phyloP scores from a whole-genome alignment of 2,329 filamentous ascomycete genomes.

The Colletotrichum godetiae region DNA sequence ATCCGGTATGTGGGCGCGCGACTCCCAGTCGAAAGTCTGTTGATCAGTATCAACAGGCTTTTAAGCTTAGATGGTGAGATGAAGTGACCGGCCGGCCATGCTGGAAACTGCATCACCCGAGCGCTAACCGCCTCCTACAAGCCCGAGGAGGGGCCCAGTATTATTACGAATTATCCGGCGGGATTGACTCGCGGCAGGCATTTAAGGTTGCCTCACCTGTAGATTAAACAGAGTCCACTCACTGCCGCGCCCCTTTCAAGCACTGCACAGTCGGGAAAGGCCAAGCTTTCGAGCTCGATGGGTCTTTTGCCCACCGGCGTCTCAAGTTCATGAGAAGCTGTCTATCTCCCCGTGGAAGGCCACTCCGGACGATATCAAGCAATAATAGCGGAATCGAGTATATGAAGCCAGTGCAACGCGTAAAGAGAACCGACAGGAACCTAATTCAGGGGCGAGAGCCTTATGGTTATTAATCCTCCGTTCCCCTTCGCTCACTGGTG shows the following conservation, averaged over 20 bases:
- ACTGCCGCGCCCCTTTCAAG: not conserved
- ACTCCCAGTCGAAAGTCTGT: not conserved
- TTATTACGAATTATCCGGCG: not conserved
- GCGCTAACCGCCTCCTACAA: not conserved
- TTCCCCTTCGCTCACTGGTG: slow-evolving; percentile 2
- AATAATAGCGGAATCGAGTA: not conserved
- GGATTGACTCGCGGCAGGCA: slow-evolving; percentile 13
- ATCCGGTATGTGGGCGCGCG: not conserved
- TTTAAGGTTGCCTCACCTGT: slow-evolving; percentile 20
- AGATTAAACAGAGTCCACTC: slow-evolving; percentile 10
- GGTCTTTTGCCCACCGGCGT: not conserved
- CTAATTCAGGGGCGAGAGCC: not conserved
- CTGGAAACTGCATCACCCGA: not conserved
- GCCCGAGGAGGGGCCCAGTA: not conserved
- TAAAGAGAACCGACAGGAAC: not conserved
- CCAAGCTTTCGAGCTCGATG: slow-evolving; percentile 16
- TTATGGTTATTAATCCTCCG: slow-evolving; percentile 7
- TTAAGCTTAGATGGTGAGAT: slow-evolving; percentile 16
- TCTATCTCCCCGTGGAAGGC: not conserved
- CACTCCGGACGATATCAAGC: not conserved
- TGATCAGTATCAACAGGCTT: not conserved
- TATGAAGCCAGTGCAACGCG: not conserved
- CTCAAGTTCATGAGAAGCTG: not conserved
- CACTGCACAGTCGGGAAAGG: not conserved
- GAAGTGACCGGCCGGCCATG: not conserved